Conservation (phyloP, 2,329 filamentous ascomycete species). For the Tetracladium maxilliforme region DNA sequence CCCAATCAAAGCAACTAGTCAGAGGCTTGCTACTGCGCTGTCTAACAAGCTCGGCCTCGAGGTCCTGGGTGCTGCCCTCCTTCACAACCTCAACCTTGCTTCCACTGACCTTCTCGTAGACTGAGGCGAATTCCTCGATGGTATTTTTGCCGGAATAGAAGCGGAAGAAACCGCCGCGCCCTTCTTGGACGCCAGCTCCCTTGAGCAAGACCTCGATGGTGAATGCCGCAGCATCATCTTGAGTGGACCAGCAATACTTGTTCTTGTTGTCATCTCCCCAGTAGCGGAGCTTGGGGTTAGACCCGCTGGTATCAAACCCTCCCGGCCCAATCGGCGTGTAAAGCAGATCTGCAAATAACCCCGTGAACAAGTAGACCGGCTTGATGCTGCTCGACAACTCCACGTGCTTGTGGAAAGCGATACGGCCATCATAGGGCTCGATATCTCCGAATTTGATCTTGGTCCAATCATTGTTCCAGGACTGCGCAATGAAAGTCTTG, state of each 20-base stretch:
- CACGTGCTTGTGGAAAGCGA: constrained; percentile 16
- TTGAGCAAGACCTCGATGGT: constrained; percentile 1
- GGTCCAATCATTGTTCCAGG: constrained; percentile 18
- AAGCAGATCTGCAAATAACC: constrained; percentile 13
- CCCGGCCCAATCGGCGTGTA: neutral
- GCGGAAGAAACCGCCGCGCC: no score
- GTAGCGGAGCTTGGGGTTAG: constrained; percentile 1
- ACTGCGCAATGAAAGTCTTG: constrained; percentile 12
- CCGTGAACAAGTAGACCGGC: constrained; percentile 15
- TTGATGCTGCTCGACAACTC: constrained; percentile 12
- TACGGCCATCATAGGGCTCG: constrained; percentile 18
- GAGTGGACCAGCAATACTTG: constrained; percentile 1
- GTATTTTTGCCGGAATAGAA: no score
- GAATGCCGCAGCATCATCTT: constrained; percentile 1
- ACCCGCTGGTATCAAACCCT: constrained; percentile 1
- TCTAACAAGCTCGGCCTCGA: constrained; percentile 1
- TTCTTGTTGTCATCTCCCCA: constrained; percentile 1
- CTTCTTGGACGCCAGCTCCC: no score
- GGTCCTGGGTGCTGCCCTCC: constrained; percentile 1
- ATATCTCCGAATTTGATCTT: constrained; percentile 12
- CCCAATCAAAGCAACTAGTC: neutral
- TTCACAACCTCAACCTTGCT: constrained; percentile 1
- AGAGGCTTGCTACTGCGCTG: neutral
- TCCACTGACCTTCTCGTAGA: no score
- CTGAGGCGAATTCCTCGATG: no score